Evolutionary conservation across 805 yeast genomes (phyloP).

Genomic region (Metschnikowia proteae): DNA sequence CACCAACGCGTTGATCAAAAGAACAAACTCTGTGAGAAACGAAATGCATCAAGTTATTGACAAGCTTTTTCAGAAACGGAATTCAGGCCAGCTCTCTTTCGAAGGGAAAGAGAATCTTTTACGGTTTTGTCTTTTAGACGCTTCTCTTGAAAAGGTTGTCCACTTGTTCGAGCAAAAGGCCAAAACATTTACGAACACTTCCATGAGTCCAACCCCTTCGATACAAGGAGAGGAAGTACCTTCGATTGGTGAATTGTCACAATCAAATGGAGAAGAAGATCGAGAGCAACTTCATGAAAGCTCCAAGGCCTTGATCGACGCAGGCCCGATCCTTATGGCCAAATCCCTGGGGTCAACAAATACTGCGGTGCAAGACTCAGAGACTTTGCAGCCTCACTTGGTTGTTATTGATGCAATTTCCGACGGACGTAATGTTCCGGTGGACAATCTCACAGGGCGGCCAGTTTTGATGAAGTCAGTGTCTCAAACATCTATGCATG

Average conservation of each 20-base stretch:
- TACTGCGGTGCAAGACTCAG: slow-evolving; percentile 1
- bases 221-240: slow-evolving; percentile 2
- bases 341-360: slow-evolving; percentile 8
- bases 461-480: slow-evolving; percentile 63
- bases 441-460: slow-evolving; percentile 68
- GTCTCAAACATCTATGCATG: slow-evolving; percentile 63
- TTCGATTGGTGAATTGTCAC: neutral
- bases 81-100: slow-evolving; percentile 43
- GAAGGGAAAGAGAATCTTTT: slow-evolving; percentile 55
- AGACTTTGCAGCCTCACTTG: slow-evolving; percentile 54
- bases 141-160: slow-evolving; percentile 50
- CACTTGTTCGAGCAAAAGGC: slow-evolving; percentile 47
- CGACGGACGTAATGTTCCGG: slow-evolving; percentile 48
- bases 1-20: slow-evolving; percentile 48
- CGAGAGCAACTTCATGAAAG: slow-evolving; percentile 43
- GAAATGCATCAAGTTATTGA: slow-evolving; percentile 53
- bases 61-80: slow-evolving; percentile 44
- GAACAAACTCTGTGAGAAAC: slow-evolving; percentile 46
- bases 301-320: slow-evolving; percentile 47
- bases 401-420: slow-evolving; percentile 65
- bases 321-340: slow-evolving; percentile 48
- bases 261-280: neutral
- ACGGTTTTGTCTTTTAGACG: slow-evolving; percentile 52
- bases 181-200: slow-evolving; percentile 16
- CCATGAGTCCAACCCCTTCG: slow-evolving; percentile 16